phyloP scores from a whole-genome alignment of 225 moss, liverwort and hornwort species.

The Pleurozium schreberi region DNA sequence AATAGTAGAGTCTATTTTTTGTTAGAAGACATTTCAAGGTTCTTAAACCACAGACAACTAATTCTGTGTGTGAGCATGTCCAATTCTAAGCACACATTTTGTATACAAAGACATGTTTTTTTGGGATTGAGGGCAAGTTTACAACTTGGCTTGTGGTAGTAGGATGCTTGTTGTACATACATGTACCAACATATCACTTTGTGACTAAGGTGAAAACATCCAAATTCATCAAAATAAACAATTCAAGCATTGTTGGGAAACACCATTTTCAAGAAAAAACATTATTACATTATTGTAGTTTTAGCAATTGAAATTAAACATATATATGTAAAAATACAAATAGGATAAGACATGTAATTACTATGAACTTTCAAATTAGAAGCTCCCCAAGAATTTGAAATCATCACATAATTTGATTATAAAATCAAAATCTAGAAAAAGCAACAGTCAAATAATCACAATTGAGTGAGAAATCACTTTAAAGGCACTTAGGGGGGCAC shows the following conservation, averaged over 20 bases:
- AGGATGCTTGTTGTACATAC: background rate
- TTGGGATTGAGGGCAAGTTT: background rate
- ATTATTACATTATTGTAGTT: fast-evolving
- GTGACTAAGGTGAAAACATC: background rate
- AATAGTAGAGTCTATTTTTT: background rate
- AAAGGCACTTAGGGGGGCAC: fast-evolving
- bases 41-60: background rate
- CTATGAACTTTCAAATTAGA: background rate
- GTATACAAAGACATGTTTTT: background rate
- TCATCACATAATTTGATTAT: background rate
- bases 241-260: fast-evolving
- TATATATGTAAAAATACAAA: background rate
- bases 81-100: background rate
- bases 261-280: background rate
- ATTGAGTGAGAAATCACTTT: fast-evolving
- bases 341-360: background rate
- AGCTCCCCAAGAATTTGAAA: background rate
- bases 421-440: background rate
- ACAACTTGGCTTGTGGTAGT: background rate
- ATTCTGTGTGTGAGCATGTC: background rate
- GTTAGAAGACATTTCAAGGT: fast-evolving
- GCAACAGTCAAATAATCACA: background rate
- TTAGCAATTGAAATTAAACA: background rate
- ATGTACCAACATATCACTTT: no score
- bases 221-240: background rate